These are phyloP conservation scores for Phaeophleospora eucalypticola DNA, from an alignment of 2,329 filamentous ascomycete species.

Conservation along the genomic window DNA sequence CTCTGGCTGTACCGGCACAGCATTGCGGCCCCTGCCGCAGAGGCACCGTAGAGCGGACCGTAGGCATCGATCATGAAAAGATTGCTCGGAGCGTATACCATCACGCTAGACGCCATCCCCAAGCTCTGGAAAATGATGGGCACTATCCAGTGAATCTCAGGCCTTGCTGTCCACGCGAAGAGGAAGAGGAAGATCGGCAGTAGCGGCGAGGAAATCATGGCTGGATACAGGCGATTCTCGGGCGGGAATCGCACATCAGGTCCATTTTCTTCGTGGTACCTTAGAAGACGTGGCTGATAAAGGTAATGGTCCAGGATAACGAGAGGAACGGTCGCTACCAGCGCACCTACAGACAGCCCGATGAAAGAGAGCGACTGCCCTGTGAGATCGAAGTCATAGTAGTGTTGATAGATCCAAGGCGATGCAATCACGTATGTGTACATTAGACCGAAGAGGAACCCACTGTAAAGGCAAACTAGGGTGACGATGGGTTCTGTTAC, in stretches of 20 bases:
- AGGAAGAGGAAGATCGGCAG: conserved; percentile 34
- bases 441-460: conserved; percentile 39
- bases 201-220: conserved; percentile 30
- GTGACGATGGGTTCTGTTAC: conserved; percentile 42
- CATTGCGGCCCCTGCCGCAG: conserved; percentile 32
- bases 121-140: conserved; percentile 31
- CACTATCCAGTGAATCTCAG: conserved; percentile 38
- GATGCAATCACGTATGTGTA: conserved; percentile 42
- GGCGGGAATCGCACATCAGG: conserved; percentile 20
- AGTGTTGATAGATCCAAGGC: conserved; percentile 31
- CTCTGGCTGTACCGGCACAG: conserved; percentile 32
- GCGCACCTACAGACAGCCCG: conserved; percentile 24
- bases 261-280: neutral
- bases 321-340: conserved; percentile 23
- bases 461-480: conserved; percentile 39
- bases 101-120: conserved; percentile 21
- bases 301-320: conserved; percentile 24
- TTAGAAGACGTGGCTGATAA: conserved; percentile 26
- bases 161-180: conserved; percentile 34
- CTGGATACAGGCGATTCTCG: conserved; percentile 34
- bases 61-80: conserved; percentile 42
- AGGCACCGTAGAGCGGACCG: conserved; percentile 37
- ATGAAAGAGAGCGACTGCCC: conserved; percentile 35
- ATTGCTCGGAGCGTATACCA: conserved; percentile 35
- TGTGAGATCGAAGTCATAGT: conserved; percentile 26